These are phyloP conservation scores for Combretum micranthum DNA, from an alignment of 345 rosid genomes.

Conservation along the genomic window DNA sequence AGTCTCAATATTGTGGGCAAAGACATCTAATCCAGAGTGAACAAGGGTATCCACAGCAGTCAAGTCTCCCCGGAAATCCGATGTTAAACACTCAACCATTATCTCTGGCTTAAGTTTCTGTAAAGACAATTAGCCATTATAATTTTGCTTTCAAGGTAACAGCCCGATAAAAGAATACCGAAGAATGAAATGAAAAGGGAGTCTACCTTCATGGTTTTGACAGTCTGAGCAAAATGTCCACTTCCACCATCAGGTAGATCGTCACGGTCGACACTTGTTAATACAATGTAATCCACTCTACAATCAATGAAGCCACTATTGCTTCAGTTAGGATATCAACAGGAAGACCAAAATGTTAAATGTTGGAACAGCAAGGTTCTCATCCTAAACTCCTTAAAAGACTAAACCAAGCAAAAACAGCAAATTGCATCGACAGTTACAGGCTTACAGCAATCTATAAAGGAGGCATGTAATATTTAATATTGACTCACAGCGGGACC, in stretches of 20 bases:
- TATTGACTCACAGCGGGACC: no score
- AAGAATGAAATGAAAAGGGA: neutral
- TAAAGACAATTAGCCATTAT: conserved; percentile 9
- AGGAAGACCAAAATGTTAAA: neutral
- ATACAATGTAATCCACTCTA: conserved; percentile 95
- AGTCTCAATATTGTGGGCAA: conserved; percentile 94
- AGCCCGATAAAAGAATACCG: neutral
- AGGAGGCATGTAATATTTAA: no score
- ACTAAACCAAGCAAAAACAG: neutral
- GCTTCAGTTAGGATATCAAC: neutral
- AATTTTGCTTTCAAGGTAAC: conserved; percentile 6
- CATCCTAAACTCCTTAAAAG: neutral
- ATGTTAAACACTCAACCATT: conserved; percentile 95
- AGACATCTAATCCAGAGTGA: conserved; percentile 86
- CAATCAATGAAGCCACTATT: neutral
- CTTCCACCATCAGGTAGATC: conserved; percentile 99
- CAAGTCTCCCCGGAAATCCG: conserved; percentile 93
- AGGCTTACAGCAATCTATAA: no score
- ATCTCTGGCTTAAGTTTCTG: conserved; percentile 86
- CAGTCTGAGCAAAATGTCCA: conserved; percentile 95
- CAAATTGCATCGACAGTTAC: no score
- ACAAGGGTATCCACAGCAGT: conserved; percentile 70
- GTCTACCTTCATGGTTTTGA: conserved; percentile 78
- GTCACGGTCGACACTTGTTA: conserved; percentile 97
- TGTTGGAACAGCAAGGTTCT: neutral